Evolutionary conservation across 768 basidiomycete species (phyloP).

Genomic region (Tricholoma hemisulphureum): DNA sequence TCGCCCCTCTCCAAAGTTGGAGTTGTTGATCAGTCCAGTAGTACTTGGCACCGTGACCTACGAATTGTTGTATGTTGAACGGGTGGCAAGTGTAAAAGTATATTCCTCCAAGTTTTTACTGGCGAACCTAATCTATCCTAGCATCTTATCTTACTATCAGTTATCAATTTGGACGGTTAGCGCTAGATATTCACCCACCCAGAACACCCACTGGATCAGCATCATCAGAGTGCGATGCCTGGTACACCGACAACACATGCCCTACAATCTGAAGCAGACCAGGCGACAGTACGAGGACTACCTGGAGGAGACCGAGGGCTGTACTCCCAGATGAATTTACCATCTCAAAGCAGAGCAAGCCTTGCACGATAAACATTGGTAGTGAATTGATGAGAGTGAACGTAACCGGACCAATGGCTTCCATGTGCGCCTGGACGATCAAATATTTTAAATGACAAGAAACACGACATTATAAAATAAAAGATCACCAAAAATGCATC

Average conservation of each 20-base stretch:
- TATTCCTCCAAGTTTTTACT: too few relatives aligned
- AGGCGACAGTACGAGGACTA: neutral
- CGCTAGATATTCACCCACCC: too few relatives aligned
- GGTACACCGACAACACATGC: neutral
- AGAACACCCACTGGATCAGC: too few relatives aligned
- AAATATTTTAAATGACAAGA: neutral
- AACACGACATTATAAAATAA: neutral
- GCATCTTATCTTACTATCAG: too few relatives aligned
- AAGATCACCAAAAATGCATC: neutral
- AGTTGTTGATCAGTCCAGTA: too few relatives aligned
- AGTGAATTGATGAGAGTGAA: neutral
- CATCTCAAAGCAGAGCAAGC: neutral
- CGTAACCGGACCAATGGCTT: neutral
- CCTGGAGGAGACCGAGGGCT: neutral
- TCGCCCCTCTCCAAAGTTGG: too few relatives aligned
- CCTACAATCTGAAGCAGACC: neutral
- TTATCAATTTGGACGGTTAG: too few relatives aligned
- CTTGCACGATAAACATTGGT: neutral
- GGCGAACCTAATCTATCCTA: too few relatives aligned
- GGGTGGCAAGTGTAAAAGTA: too few relatives aligned
- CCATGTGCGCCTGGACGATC: neutral
- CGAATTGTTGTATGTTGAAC: too few relatives aligned
- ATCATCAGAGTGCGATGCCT: neutral
- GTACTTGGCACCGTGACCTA: too few relatives aligned
- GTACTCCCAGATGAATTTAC: neutral